Conservation (phyloP, 306 rosid genomes). For the Albizia julibrissin region DNA sequence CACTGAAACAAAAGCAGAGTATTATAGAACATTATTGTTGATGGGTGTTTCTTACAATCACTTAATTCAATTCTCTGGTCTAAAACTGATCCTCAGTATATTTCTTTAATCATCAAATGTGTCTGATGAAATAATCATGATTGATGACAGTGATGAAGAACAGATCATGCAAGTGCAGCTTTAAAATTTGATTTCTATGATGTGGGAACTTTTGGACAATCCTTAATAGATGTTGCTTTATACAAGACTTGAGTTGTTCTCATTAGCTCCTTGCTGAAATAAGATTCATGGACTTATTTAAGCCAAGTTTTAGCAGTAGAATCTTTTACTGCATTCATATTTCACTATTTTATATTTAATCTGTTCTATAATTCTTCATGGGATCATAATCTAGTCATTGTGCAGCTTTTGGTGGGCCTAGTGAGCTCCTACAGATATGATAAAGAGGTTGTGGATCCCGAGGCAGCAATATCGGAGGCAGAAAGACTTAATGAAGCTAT, state of each 20-base stretch:
- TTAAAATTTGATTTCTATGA: not conserved
- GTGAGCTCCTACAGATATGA: conserved; percentile 71
- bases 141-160: not conserved
- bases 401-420: conserved; percentile 59
- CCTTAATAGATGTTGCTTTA: not conserved
- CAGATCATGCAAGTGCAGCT: not conserved
- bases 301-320: not conserved
- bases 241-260: not conserved
- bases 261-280: not conserved
- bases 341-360: not conserved
- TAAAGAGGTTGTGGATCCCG: conserved; percentile 44
- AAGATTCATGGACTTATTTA: not conserved
- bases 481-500: conserved; percentile 51
- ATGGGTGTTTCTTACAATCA: not conserved
- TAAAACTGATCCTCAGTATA: not conserved
- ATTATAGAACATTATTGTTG: not conserved
- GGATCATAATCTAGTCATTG: conserved; percentile 15
- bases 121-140: not conserved
- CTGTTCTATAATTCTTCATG: not conserved
- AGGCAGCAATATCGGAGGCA: conserved; percentile 45
- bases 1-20: not conserved
- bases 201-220: not conserved
- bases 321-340: not conserved
- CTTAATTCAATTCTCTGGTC: not conserved
- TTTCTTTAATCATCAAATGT: not conserved